Base-by-base conservation (phyloP, 2,329 filamentous ascomycete genomes). In the Diaporthe sp. region DNA sequence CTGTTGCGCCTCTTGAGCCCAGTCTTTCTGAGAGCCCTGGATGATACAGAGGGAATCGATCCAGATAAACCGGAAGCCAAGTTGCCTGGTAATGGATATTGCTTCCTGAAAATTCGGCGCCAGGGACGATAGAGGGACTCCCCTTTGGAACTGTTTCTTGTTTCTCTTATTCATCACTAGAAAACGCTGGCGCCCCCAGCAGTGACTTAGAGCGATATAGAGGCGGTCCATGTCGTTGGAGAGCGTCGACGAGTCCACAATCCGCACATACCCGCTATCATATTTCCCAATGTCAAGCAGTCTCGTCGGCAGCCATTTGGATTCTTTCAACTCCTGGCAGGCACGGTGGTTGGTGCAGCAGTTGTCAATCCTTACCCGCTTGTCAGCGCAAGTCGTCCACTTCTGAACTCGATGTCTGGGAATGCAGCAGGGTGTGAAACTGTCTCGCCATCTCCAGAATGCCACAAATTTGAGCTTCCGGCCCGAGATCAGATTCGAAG, bases 191-290 rank as follows among this genome's bases (percentile, higher is more conserved):
- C 51, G 47, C 0, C 79, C 79, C 80, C 80, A 81, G 27, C 72
- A 77, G 47, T 81, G 79, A 4, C 79, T 80, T 25, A 81, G 68
- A 5, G 80, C 80, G 2, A 78, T 27, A n/a, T 78, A 81, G 1
- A 65, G 53, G 10, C 66, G 61, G 5, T 37, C 35, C 5, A 10
- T 37, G 10, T 37, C 6, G 5, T 37, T 37, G 35, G 35, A 37
- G 10, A 37, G 35, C 35, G 35, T 37, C 7, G 71, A 58, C 5
- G 70, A 56, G 10, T 71, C 17, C 10, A 73, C 50, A 9, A 80
- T 17, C 25, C 72, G 55, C 1, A 76, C 66, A 1, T 2, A 3
- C 5, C 72, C 55, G 0, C 30, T 51, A 0, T 39, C 35, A 9
- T 58, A 30, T 0, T 53, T n/a, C 1, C 73, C 61, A 2, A 80